A percentile compares a stretch with the other conserved stretches of the same genome.
Evolutionary conservation across 257 asterid species (phyloP).

Genomic region (Echites panduratus): DNA sequence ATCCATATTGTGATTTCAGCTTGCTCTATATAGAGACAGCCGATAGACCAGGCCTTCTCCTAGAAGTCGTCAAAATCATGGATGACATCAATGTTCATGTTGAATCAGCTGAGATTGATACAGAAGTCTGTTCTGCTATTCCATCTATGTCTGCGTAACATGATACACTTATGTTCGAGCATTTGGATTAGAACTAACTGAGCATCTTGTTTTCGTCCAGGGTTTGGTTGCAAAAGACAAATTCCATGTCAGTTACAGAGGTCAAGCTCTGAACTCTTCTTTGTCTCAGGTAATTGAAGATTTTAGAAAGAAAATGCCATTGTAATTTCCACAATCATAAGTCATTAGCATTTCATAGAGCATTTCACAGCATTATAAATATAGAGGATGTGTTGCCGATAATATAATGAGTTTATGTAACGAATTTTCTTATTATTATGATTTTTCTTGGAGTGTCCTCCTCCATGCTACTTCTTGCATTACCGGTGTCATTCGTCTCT

Average conservation of each 20-base stretch:
- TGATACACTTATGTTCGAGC: neutral
- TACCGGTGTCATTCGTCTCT: neutral
- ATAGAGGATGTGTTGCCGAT: neutral
- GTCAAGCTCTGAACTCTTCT: slow-evolving; percentile 80
- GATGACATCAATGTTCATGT: slow-evolving; percentile 65
- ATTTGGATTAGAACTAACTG: slow-evolving; percentile 8
- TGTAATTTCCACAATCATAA: neutral
- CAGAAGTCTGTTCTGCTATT: slow-evolving; percentile 51
- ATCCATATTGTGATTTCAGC: slow-evolving; percentile 45
- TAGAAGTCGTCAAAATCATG: slow-evolving; percentile 81
- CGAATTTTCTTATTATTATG: neutral
- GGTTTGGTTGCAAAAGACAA: slow-evolving; percentile 93
- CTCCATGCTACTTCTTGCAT: neutral
- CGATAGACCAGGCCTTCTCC: slow-evolving; percentile 83
- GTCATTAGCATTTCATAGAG: neutral
- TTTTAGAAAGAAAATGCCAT: neutral
- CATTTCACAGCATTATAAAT: neutral
- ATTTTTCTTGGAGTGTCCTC: neutral
- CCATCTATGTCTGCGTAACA: neutral
- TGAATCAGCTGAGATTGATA: slow-evolving; percentile 95
- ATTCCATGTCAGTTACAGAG: slow-evolving; percentile 91
- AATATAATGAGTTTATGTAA: neutral
- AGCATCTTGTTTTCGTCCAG: slow-evolving; percentile 29
- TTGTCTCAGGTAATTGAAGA: slow-evolving; percentile 73
- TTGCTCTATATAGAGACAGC: slow-evolving; percentile 88